Percentiles rank a stretch among this genome's conserved stretches.
phyloP scores from a whole-genome alignment of 2,329 filamentous ascomycete genomes.

The Exophiala lecanii-corni region DNA sequence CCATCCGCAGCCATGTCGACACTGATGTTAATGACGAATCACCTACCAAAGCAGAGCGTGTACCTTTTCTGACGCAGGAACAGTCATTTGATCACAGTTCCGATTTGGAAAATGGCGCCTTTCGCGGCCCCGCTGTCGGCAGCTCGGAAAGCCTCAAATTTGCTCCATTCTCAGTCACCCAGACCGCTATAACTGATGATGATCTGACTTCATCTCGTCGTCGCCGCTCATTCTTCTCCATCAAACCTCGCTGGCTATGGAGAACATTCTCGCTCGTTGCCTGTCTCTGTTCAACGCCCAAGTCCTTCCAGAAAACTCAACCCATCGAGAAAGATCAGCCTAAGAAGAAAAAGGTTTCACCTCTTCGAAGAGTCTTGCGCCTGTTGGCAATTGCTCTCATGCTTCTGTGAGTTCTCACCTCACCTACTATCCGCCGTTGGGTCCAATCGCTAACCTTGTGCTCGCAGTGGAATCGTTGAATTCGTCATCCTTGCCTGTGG shows the following conservation, averaged over 20 bases:
- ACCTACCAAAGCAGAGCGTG: slow-evolving; percentile 10
- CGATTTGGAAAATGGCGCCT: slow-evolving; percentile 16
- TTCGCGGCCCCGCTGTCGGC: slow-evolving; percentile 7
- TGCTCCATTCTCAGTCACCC: neutral
- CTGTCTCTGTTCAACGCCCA: too few species aligned
- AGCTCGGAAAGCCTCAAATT: slow-evolving; percentile 13
- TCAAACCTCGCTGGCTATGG: neutral
- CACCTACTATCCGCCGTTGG: too few species aligned
- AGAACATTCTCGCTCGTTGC: too few species aligned
- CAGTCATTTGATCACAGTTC: slow-evolving; percentile 12
- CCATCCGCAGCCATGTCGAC: slow-evolving; percentile 11
- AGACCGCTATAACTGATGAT: too few species aligned
- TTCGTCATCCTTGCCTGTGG: slow-evolving; percentile 36
- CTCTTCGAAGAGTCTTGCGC: slow-evolving; percentile 8
- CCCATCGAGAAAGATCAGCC: too few species aligned
- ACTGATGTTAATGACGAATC: slow-evolving; percentile 4
- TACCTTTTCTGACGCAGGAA: slow-evolving; percentile 21
- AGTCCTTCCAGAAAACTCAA: too few species aligned
- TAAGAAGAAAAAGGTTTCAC: too few species aligned
- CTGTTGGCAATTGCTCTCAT: slow-evolving; percentile 22
- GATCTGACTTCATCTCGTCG: neutral
- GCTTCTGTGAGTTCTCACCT: slow-evolving; percentile 19
- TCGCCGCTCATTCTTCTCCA: neutral
- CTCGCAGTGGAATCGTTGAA: slow-evolving; percentile 34
- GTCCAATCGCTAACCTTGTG: neutral